phyloP scores from a whole-genome alignment of 345 rosid genomes.

The Draba incana region DNA sequence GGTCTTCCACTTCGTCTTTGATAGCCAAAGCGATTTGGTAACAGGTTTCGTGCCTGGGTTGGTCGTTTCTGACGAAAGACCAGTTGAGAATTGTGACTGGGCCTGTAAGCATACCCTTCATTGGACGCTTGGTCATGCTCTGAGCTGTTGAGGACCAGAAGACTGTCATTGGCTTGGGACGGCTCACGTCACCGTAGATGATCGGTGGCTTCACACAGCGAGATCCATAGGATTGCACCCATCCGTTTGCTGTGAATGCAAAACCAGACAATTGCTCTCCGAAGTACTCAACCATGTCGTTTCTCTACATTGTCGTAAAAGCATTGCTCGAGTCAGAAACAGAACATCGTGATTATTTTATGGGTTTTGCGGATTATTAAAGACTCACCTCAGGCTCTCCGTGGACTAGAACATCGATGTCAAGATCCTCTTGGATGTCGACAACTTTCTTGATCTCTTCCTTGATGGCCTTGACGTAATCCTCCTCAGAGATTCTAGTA shows the following conservation, averaged over 20 bases:
- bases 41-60: slow-evolving; percentile 92
- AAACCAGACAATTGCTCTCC: slow-evolving; percentile 97
- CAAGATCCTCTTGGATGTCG: slow-evolving; percentile 87
- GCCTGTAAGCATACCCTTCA: slow-evolving; percentile 99
- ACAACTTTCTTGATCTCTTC: slow-evolving; percentile 92
- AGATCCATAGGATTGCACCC: slow-evolving; percentile 99
- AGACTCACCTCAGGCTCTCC: slow-evolving; percentile 96
- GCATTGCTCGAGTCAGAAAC: slow-evolving; percentile 23
- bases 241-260: slow-evolving; percentile 90
- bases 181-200: slow-evolving; percentile 98
- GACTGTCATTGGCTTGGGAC: slow-evolving; percentile 96
- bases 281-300: slow-evolving; percentile 99
- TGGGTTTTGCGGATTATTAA: background rate
- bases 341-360: background rate
- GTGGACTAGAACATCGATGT: slow-evolving; percentile 95
- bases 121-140: slow-evolving; percentile 94
- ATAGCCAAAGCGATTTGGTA: slow-evolving; percentile 98
- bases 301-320: slow-evolving; percentile 61
- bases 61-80: slow-evolving; percentile 98
- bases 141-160: slow-evolving; percentile 96
- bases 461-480: slow-evolving; percentile 84
- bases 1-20: slow-evolving; percentile 97
- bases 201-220: slow-evolving; percentile 98
- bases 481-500: slow-evolving; percentile 89
- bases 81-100: slow-evolving; percentile 98